Conservation (phyloP, 345 rosid genomes). For the Kandelia obovata region DNA sequence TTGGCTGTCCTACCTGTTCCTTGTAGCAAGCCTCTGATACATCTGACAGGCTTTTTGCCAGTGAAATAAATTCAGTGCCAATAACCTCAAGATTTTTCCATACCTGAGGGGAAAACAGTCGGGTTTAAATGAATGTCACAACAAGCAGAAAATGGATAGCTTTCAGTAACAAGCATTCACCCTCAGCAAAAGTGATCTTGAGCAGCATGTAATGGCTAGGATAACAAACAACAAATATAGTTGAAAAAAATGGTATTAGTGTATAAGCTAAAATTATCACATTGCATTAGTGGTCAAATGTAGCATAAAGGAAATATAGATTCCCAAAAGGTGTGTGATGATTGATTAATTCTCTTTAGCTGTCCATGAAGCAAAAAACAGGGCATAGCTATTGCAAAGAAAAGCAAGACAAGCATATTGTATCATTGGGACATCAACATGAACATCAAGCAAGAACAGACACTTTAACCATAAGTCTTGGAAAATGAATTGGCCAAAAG, state of each 20-base stretch:
- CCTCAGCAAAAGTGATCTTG: background rate
- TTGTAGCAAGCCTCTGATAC: slow-evolving; percentile 45
- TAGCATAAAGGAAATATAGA: background rate
- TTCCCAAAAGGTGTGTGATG: background rate
- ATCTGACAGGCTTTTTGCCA: slow-evolving; percentile 62
- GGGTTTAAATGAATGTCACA: background rate
- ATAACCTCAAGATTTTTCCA: slow-evolving; percentile 49
- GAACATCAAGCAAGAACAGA: slow-evolving; percentile 3
- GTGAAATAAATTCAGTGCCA: slow-evolving; percentile 67
- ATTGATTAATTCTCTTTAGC: background rate
- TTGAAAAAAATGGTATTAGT: background rate
- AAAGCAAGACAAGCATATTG: background rate
- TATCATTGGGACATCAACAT: background rate
- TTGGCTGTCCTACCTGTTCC: slow-evolving; percentile 48
- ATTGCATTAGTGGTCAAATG: background rate
- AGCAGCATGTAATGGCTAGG: background rate
- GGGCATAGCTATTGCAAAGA: background rate
- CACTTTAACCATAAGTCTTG: background rate
- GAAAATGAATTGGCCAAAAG: background rate
- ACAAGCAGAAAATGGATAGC: background rate
- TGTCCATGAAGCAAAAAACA: background rate
- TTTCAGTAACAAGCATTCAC: background rate
- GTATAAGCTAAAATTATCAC: background rate
- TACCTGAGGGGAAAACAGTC: background rate
- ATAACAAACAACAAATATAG: background rate